A percentile compares a stretch with the other conserved stretches of the same genome.
These are phyloP conservation scores for Parastagonospora avenae DNA, from an alignment of 2,329 filamentous ascomycete genomes.

Conservation along the genomic window DNA sequence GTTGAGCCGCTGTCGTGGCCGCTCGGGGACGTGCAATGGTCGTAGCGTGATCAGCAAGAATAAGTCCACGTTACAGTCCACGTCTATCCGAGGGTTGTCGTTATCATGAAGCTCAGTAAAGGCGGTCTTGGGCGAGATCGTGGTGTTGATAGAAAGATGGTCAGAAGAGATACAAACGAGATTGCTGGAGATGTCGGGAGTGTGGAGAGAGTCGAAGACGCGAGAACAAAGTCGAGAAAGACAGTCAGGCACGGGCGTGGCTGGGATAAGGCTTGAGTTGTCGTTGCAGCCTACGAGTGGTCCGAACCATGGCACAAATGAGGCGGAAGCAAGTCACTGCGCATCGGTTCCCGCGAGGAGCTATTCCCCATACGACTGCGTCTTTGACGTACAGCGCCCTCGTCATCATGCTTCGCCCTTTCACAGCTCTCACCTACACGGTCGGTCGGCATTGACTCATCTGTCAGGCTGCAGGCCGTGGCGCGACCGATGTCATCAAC, in stretches of 20 bases:
- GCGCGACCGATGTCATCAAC: slow-evolving; percentile 1
- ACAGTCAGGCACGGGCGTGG: slow-evolving; percentile 22
- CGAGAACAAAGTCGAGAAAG: neutral
- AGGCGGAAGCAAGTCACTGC: slow-evolving; percentile 27
- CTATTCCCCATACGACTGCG: slow-evolving; percentile 13
- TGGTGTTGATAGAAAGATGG: neutral
- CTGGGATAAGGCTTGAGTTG: slow-evolving; percentile 25
- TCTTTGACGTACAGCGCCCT: slow-evolving; percentile 8
- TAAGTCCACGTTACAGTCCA: neutral
- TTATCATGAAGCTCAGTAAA: neutral
- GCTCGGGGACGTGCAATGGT: too few relatives aligned
- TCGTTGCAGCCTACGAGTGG: slow-evolving; percentile 27
- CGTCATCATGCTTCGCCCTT: slow-evolving; percentile 17
- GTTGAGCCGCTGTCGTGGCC: neutral
- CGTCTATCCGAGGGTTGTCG: neutral
- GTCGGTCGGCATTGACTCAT: slow-evolving; percentile 12
- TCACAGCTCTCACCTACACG: slow-evolving; percentile 1
- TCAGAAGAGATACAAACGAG: slow-evolving; percentile 3
- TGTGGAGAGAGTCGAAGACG: neutral
- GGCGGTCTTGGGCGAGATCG: neutral
- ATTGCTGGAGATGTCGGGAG: neutral
- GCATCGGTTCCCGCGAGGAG: slow-evolving; percentile 14
- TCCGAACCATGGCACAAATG: slow-evolving; percentile 20
- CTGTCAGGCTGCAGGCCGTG: slow-evolving; percentile 11
- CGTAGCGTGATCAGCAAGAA: too few relatives aligned